Evolutionary conservation across 768 basidiomycete species (phyloP).

Genomic region (Termitomyces sp.): DNA sequence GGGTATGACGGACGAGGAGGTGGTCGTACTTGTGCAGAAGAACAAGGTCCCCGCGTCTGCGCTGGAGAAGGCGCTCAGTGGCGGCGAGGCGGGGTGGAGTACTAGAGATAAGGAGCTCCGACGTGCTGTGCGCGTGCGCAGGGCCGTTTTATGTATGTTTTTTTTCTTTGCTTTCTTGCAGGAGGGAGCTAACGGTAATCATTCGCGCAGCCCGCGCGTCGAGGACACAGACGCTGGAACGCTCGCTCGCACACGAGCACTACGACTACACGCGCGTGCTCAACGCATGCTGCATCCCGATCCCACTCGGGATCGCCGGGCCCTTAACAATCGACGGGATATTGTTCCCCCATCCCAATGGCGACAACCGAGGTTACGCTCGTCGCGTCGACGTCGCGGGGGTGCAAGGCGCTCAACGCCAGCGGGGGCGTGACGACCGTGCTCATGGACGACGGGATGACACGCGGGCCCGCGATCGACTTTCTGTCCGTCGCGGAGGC

Average conservation of each 20-base stretch:
- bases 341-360: constrained; percentile 84
- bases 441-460: constrained; percentile 90
- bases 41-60: constrained; percentile 96
- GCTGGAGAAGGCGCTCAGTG: constrained; percentile 86
- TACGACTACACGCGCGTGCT: constrained; percentile 95
- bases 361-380: constrained; percentile 98
- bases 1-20: constrained; percentile 84
- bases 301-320: constrained; percentile 95
- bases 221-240: constrained; percentile 75
- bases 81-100: constrained; percentile 39
- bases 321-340: constrained; percentile 88
- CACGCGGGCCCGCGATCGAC: constrained; percentile 92
- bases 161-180: neutral
- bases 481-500: constrained; percentile 71
- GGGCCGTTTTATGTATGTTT: constrained; percentile 85
- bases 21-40: constrained; percentile 80
- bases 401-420: constrained; percentile 95
- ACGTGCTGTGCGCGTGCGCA: constrained; percentile 78
- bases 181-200: neutral
- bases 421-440: constrained; percentile 95
- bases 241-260: constrained; percentile 73
- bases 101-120: constrained; percentile 25
- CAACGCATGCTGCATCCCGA: constrained; percentile 95
- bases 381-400: constrained; percentile 94
- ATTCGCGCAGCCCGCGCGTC: constrained; percentile 71